Evolutionary conservation across 2,329 filamentous ascomycete species (phyloP), one percentile per base, ranked within the genome.

Genomic region (Eutypa lata): DNA sequence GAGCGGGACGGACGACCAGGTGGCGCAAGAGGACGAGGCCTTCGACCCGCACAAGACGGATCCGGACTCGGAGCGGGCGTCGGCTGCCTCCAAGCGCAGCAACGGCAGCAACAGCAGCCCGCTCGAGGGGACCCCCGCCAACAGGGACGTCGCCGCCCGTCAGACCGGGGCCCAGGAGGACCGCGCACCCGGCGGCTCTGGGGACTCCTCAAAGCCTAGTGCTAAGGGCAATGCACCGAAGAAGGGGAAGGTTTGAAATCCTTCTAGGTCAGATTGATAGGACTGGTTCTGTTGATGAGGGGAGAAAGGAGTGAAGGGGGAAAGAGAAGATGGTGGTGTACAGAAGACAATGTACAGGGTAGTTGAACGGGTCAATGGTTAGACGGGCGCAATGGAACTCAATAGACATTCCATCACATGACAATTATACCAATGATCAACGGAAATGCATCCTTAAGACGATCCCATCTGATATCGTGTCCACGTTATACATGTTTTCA

Each of bases 41-140:
- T 95, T 89, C 70, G 79, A 90, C 65, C 83, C 85, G 0, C 71
- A 76, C 51, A 82, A 82, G 67, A 92, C 88, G 24, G 73, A 77
- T 19, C 90, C 90, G 0, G 86, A 91, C 65, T 64, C 71, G 21
- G 81, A 84, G 70, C 80, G 74, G 60, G 58, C 71, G 6, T 60
- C 69, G 28, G 75, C 76, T 8, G 71, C 66, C 7, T 64, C 72
- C 28, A 74, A 10, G 10, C 26, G 6, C 26, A 31, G 26, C 26
- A 49, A 26, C 13, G 48, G 24, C 46, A 68, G 67, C 59, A 59
- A 61, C 57, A 60, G 65, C 46, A 68, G 67, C 59, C 59, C 73
- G 35, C 64, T 82, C 16, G 64, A 77, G 6, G 63, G 65, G 13
- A 77, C 73, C 61, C 73, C 76, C 11, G 74, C 79, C 38, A 73